A percentile compares a stretch with the other conserved stretches of the same genome.
phyloP scores from a whole-genome alignment of 2,329 filamentous ascomycete genomes.

The Ophiostoma fasciatum region DNA sequence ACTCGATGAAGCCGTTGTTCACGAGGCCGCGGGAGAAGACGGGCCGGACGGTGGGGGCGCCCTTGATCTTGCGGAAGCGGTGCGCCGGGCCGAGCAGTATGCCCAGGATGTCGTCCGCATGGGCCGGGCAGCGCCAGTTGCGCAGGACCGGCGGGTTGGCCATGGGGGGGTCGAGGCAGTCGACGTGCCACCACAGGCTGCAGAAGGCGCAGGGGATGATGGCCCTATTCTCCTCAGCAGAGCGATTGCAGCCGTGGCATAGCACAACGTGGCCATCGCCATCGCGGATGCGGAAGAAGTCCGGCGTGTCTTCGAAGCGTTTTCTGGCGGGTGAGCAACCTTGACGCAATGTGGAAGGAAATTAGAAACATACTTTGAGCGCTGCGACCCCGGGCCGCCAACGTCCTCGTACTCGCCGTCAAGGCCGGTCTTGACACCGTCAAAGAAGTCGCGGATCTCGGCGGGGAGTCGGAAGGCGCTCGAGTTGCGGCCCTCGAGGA shows the following conservation, averaged over 20 bases:
- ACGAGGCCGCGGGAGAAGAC: conserved; percentile 46
- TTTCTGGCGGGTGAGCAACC: no score
- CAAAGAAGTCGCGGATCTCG: conserved; percentile 59
- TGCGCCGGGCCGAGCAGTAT: conserved; percentile 46
- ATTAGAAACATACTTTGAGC: conserved; percentile 5
- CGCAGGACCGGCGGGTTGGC: conserved; percentile 62
- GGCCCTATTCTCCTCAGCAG: conserved; percentile 46
- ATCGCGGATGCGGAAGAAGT: conserved; percentile 55
- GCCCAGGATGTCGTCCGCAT: conserved; percentile 61
- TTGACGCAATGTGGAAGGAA: no score
- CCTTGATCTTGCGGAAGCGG: conserved; percentile 45
- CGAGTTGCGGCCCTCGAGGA: conserved; percentile 53
- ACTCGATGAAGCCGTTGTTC: conserved; percentile 59
- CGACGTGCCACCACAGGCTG: conserved; percentile 72
- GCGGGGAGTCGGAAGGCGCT: conserved; percentile 58
- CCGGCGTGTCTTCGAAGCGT: conserved; percentile 47
- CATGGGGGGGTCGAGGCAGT: conserved; percentile 77
- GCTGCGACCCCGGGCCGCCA: conserved; percentile 18
- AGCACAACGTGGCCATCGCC: conserved; percentile 59
- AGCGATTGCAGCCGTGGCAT: conserved; percentile 60
- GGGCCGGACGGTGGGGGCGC: conserved; percentile 34
- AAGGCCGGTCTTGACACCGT: conserved; percentile 59
- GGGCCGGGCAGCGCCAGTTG: conserved; percentile 80
- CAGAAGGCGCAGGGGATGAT: conserved; percentile 84
- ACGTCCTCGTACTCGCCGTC: conserved; percentile 72